phyloP scores from a whole-genome alignment of 495 filamentous ascomycete species.

The Sordaria brevicollis region DNA sequence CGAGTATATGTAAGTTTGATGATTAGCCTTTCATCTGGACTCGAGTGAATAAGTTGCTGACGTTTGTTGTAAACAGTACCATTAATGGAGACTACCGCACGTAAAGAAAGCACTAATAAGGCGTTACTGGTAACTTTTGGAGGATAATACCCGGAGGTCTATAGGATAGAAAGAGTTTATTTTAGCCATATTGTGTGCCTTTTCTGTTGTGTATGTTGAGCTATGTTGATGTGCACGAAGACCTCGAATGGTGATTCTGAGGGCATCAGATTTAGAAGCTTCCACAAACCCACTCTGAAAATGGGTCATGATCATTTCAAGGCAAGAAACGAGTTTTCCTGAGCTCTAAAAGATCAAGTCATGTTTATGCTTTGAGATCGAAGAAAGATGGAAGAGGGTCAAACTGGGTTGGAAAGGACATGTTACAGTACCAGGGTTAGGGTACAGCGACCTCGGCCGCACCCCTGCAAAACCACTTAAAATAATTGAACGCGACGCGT shows the following conservation, averaged over 20 bases:
- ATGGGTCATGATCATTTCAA: no score
- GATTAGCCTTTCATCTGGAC: background rate
- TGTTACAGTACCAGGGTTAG: slow-evolving; percentile 9
- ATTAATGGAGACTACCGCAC: slow-evolving; percentile 91
- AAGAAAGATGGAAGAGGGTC: background rate
- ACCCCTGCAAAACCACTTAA: slow-evolving; percentile 12
- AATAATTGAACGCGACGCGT: slow-evolving; percentile 14
- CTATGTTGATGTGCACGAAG: no score
- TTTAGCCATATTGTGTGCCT: background rate
- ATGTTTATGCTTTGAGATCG: background rate
- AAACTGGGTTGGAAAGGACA: background rate
- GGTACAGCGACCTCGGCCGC: background rate
- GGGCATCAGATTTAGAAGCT: no score
- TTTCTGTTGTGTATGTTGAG: no score
- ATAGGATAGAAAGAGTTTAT: background rate
- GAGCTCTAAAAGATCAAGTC: background rate
- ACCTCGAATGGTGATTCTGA: no score
- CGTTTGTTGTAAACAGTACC: slow-evolving; percentile 35
- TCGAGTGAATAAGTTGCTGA: slow-evolving; percentile 4
- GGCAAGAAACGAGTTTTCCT: no score
- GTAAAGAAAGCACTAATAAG: slow-evolving; percentile 20
- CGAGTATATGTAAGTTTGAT: slow-evolving; percentile 68
- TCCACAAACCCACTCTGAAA: no score
- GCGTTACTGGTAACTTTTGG: background rate
- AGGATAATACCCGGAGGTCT: background rate